Conservation (phyloP, 225 moss, liverwort and hornwort species). For the Antitrichia curtipendula region DNA sequence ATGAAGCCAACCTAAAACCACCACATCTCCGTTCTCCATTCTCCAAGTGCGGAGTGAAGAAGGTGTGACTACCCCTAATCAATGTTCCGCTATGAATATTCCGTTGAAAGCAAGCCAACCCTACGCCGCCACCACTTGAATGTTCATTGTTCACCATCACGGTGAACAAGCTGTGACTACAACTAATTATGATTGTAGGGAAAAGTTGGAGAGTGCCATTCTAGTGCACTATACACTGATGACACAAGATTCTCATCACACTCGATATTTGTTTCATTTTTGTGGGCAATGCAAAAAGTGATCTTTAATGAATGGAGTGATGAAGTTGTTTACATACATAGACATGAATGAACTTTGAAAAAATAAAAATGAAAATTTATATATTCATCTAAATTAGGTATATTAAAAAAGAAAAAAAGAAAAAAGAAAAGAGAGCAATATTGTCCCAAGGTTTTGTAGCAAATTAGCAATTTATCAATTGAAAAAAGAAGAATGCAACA, state of each 20-base stretch:
- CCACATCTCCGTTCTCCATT: no score
- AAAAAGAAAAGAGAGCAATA: neutral
- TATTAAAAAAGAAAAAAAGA: neutral
- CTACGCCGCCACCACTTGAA: no score
- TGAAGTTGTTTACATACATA: neutral
- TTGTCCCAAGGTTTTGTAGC: neutral
- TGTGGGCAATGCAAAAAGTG: rapidly evolving
- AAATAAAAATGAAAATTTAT: neutral
- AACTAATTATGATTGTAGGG: no score
- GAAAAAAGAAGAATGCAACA: neutral
- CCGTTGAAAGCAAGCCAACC: no score
- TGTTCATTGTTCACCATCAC: no score
- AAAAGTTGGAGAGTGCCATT: neutral
- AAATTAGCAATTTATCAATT: neutral
- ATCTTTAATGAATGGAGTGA: neutral
- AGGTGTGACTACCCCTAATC: no score
- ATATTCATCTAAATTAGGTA: neutral
- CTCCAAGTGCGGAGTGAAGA: no score
- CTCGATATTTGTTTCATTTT: rapidly evolving
- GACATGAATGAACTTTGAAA: neutral
- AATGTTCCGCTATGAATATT: no score
- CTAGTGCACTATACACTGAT: rapidly evolving
- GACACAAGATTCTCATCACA: no score
- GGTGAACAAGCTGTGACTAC: no score
- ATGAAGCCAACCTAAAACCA: no score